These are phyloP conservation scores for Ophiostoma sp. DNA, from an alignment of 2,329 filamentous ascomycete genomes.

Conservation along the genomic window DNA sequence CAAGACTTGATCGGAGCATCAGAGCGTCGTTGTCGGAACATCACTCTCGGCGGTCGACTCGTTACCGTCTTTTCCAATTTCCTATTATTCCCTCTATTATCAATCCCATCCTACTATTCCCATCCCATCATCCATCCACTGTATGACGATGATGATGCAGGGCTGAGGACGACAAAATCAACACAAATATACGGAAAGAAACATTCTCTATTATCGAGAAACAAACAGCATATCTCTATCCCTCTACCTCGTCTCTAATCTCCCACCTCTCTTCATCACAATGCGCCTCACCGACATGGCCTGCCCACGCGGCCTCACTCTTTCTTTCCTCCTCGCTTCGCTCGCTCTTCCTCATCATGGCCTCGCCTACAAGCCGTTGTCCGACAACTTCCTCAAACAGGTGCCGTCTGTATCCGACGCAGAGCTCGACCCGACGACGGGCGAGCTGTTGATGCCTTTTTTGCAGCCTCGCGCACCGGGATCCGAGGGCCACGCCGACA, in stretches of 20 bases:
- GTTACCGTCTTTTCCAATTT: not conserved
- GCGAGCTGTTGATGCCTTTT: slow-evolving; percentile 71
- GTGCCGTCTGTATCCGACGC: slow-evolving; percentile 60
- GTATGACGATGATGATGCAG: not conserved
- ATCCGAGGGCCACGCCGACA: slow-evolving; percentile 64
- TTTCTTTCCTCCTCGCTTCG: not conserved
- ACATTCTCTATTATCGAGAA: not conserved
- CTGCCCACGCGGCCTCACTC: not conserved
- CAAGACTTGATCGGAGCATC: too few species aligned
- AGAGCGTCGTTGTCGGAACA: not conserved
- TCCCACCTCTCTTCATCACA: not conserved
- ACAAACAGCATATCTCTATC: not conserved
- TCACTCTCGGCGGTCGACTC: not conserved
- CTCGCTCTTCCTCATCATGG: slow-evolving; percentile 32
- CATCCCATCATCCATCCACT: not conserved
- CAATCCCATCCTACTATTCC: not conserved
- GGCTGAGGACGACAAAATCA: not conserved
- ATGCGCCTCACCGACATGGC: not conserved
- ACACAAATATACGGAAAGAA: not conserved
- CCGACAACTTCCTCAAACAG: slow-evolving; percentile 62
- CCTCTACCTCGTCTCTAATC: too few species aligned
- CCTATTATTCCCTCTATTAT: not conserved
- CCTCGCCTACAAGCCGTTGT: slow-evolving; percentile 49
- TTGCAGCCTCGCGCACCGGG: slow-evolving; percentile 74
- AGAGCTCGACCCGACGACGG: slow-evolving; percentile 68